Percentiles rank a stretch among this genome's conserved stretches.
Evolutionary conservation across 2,329 filamentous ascomycete genomes (phyloP).

Genomic region (Botryotinia globosa): DNA sequence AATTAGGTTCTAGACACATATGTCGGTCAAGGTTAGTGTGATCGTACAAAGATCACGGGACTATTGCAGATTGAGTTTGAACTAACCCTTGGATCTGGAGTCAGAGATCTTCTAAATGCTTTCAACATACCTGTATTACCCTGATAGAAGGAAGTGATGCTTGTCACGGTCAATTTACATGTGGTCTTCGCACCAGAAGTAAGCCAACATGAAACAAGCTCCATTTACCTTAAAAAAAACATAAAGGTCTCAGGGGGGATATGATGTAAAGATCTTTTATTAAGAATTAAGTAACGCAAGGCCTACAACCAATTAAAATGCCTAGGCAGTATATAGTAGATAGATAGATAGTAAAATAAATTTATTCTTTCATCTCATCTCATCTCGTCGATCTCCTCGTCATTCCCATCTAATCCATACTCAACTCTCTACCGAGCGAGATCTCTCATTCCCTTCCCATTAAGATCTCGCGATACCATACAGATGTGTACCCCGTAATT

Average conservation of each 20-base stretch:
- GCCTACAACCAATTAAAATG: not conserved
- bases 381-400: constrained; percentile 7
- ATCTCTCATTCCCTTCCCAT: constrained; percentile 2
- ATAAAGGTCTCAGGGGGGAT: not conserved
- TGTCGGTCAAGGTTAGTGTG: not conserved
- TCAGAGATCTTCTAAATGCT: not conserved
- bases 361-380: constrained; percentile 14
- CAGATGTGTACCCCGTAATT: constrained; percentile 5
- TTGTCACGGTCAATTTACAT: not conserved
- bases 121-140: too few relatives aligned
- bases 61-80: not conserved
- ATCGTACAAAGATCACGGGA: not conserved
- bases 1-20: not conserved
- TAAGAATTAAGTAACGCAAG: constrained; percentile 9
- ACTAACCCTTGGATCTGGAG: not conserved
- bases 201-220: not conserved
- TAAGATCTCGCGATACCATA: constrained; percentile 12
- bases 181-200: not conserved
- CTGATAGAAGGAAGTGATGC: not conserved
- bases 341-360: constrained; percentile 10
- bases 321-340: not conserved
- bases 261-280: constrained; percentile 9
- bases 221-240: not conserved
- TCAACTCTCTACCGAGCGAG: not conserved
- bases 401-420: constrained; percentile 8